Base-by-base conservation (phyloP, 192 early-diverging fungal species). In the Helicostylum pulchrum region DNA sequence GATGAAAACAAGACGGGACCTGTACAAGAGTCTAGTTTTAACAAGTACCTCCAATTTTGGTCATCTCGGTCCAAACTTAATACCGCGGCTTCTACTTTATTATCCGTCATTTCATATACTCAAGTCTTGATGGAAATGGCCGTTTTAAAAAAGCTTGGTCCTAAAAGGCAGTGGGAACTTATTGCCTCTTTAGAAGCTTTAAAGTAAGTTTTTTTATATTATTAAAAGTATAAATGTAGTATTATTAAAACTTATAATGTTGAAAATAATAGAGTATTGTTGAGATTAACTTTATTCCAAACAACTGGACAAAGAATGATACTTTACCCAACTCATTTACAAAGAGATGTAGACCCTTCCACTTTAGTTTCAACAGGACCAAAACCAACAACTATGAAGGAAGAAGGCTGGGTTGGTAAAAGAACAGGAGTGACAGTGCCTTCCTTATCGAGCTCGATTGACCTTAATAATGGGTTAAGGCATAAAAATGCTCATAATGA, bases 21-120 rank as follows among this genome's bases (percentile, higher is more conserved):
- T 36, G 21, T 53, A 14, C 71, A 77, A 53, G 73, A 70, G 20
- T 79, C 81, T 19, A 57, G 71, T 19, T 79, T 81, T 48, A 96
- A 92, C 76, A 78, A 86, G 65, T 98, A 95, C 73, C 90, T 88
- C 4, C 80, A 80, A 0, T 74, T 68, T 49, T 83, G 91, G 78
- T 67, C 59, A 8, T 73, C 70, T 4, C 47, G 71, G 39, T 61
- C 73, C 3, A 31, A 30, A 6, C 1, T 63, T 1, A 52, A 74
- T 53, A 54, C 61, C 4, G 32, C 61, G 1, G 69, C 89, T 7
- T 77, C 92, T 2, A 79, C 87, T 34, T 17, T 85, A 1, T 73
- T 94, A 51, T 87, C 89, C 12, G 63, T 89, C 7, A 74, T 93
- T 30, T 60, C 54, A 6, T 76, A 76, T 54, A 76, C 74, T 9